Percentiles rank a stretch among this genome's conserved stretches.
Evolutionary conservation across 192 early-diverging fungal genomes (phyloP).

Genomic region (Backusella luteola): DNA sequence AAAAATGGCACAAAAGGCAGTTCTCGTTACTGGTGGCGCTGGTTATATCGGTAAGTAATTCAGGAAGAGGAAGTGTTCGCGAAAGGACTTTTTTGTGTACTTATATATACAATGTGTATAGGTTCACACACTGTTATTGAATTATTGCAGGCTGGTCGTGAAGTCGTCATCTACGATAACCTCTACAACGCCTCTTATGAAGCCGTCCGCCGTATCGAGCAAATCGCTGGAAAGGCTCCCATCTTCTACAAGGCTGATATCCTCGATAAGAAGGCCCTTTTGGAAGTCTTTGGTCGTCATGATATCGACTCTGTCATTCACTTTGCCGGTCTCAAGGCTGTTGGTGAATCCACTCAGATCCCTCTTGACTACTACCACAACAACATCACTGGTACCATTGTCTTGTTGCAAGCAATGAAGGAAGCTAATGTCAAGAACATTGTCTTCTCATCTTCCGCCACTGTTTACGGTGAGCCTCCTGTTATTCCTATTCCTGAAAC

Average conservation of each 20-base stretch:
- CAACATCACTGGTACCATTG: constrained; percentile 87
- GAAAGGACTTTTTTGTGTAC: background rate
- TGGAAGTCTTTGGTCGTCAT: constrained; percentile 60
- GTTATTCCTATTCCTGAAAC: constrained; percentile 57
- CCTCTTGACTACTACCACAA: constrained; percentile 92
- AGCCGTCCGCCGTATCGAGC: constrained; percentile 68
- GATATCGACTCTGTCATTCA: constrained; percentile 68
- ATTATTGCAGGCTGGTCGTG: constrained; percentile 62
- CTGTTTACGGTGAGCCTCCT: constrained; percentile 78
- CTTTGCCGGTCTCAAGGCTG: constrained; percentile 88
- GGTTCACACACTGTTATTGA: constrained; percentile 87
- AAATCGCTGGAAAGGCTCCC: constrained; percentile 55
- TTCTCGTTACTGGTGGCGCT: constrained; percentile 70
- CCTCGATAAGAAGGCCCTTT: constrained; percentile 67
- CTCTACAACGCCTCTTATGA: constrained; percentile 76
- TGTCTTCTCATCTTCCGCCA: constrained; percentile 93
- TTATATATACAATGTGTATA: background rate
- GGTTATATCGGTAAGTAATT: constrained; percentile 75
- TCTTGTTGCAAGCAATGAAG: constrained; percentile 78
- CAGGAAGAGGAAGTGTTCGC: background rate
- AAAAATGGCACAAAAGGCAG: constrained; percentile 26
- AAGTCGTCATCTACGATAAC: constrained; percentile 90
- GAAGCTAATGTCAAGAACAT: constrained; percentile 78
- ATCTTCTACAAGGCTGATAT: constrained; percentile 82
- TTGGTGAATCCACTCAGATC: constrained; percentile 75